A percentile compares a stretch with the other conserved stretches of the same genome.
Evolutionary conservation across 805 yeast species (phyloP).

Genomic region (Metschnikowia similis): DNA sequence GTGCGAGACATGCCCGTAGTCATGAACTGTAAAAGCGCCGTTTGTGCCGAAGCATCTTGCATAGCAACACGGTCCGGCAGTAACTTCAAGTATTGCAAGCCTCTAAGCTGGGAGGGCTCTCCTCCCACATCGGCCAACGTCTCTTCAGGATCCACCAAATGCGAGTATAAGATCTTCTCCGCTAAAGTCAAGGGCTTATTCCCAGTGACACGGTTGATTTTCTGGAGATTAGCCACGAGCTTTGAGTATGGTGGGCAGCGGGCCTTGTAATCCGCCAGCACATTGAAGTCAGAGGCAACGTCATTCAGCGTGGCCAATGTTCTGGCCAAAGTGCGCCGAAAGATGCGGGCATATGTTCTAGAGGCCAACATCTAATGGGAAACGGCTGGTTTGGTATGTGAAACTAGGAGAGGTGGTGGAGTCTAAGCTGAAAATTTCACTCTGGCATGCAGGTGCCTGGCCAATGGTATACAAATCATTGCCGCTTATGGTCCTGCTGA

Average conservation of each 20-base stretch:
- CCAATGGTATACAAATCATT: constrained; percentile 10
- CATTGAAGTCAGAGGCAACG: constrained; percentile 22
- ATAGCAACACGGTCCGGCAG: constrained; percentile 98
- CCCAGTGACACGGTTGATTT: constrained; percentile 61
- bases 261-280: constrained; percentile 59
- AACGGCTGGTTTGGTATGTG: neutral
- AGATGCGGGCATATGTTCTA: constrained; percentile 8
- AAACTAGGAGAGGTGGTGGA: neutral
- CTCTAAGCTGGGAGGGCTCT: constrained; percentile 60
- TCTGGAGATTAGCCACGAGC: constrained; percentile 56
- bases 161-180: constrained; percentile 92
- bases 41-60: constrained; percentile 99
- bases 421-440: neutral
- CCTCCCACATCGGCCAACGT: constrained; percentile 51
- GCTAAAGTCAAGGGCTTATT: constrained; percentile 84
- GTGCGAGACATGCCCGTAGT: constrained; percentile 87
- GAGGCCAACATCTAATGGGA: constrained; percentile 15
- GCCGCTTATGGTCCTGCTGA: constrained; percentile 14
- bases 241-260: constrained; percentile 88
- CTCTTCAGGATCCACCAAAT: constrained; percentile 84
- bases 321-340: constrained; percentile 14
- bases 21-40: constrained; percentile 98
- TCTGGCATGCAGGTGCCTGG: constrained; percentile 6
- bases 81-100: constrained; percentile 83
- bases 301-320: constrained; percentile 31